A percentile compares a stretch with the other conserved stretches of the same genome.
phyloP scores from a whole-genome alignment of 371 early-diverging fungal genomes.

The Coemansia sp. region DNA sequence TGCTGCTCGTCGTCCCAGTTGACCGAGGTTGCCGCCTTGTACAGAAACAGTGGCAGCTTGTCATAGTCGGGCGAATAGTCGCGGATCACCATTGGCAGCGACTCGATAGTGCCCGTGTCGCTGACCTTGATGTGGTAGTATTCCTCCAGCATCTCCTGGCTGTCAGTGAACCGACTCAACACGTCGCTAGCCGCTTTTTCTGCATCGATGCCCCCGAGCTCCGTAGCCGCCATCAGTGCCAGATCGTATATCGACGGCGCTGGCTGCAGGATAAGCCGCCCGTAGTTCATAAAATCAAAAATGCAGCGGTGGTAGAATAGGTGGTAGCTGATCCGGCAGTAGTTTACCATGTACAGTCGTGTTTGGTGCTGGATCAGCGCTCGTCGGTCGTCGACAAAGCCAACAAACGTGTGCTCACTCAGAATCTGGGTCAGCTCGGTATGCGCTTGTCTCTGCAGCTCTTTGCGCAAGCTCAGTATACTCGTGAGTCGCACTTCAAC shows the following conservation, averaged over 20 bases:
- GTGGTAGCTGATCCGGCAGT: slow-evolving; percentile 71
- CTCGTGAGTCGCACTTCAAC: slow-evolving; percentile 76
- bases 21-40: slow-evolving; percentile 77
- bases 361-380: slow-evolving; percentile 83
- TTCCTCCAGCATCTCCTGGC: slow-evolving; percentile 78
- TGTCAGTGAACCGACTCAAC: slow-evolving; percentile 55
- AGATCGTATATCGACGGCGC: slow-evolving; percentile 69
- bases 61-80: slow-evolving; percentile 78
- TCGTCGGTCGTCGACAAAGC: slow-evolving; percentile 73
- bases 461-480: slow-evolving; percentile 72
- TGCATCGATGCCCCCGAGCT: slow-evolving; percentile 51
- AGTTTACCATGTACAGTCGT: slow-evolving; percentile 79
- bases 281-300: slow-evolving; percentile 83
- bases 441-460: slow-evolving; percentile 56
- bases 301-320: slow-evolving; percentile 86
- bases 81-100: slow-evolving; percentile 75
- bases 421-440: slow-evolving; percentile 71
- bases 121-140: slow-evolving; percentile 77
- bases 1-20: slow-evolving; percentile 79
- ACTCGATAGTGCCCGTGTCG: slow-evolving; percentile 61
- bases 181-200: slow-evolving; percentile 55
- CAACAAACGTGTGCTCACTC: slow-evolving; percentile 82
- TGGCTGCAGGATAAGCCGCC: slow-evolving; percentile 61
- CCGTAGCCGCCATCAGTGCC: slow-evolving; percentile 61
- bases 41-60: slow-evolving; percentile 80